Evolutionary conservation across 257 asterid genomes (phyloP).

Genomic region (Nicotiana noctiflora): DNA sequence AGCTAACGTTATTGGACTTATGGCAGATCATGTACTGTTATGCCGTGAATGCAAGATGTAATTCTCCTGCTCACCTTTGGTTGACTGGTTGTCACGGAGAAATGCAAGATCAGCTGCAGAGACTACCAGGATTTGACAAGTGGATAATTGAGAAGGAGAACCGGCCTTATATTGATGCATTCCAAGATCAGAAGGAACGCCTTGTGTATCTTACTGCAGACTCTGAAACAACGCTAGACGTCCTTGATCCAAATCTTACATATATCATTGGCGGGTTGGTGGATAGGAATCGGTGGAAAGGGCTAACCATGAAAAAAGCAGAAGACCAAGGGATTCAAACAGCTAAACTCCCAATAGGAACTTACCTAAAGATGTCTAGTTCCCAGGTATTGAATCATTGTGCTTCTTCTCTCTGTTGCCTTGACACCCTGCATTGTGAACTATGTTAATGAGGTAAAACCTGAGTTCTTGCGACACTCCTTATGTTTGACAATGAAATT

Average conservation of each 20-base stretch:
- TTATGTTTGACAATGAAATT: neutral
- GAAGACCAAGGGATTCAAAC: constrained; percentile 84
- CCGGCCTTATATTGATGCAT: constrained; percentile 58
- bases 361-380: constrained; percentile 85
- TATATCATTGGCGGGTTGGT: constrained; percentile 95
- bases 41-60: constrained; percentile 72
- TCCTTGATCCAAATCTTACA: constrained; percentile 68
- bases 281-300: constrained; percentile 97
- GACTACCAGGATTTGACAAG: constrained; percentile 78
- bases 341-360: constrained; percentile 89
- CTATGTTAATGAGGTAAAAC: neutral
- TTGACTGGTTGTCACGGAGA: constrained; percentile 87
- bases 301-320: constrained; percentile 86
- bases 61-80: constrained; percentile 81
- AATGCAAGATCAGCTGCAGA: constrained; percentile 62
- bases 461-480: neutral
- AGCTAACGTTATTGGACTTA: constrained; percentile 10
- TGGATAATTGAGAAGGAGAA: constrained; percentile 84
- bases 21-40: constrained; percentile 91
- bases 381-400: constrained; percentile 57
- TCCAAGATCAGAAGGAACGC: constrained; percentile 58
- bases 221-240: constrained; percentile 65
- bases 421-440: neutral
- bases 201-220: constrained; percentile 94
- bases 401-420: neutral